phyloP scores from a whole-genome alignment of 805 yeast genomes.

The Tetrapisispora namnaoensis region DNA sequence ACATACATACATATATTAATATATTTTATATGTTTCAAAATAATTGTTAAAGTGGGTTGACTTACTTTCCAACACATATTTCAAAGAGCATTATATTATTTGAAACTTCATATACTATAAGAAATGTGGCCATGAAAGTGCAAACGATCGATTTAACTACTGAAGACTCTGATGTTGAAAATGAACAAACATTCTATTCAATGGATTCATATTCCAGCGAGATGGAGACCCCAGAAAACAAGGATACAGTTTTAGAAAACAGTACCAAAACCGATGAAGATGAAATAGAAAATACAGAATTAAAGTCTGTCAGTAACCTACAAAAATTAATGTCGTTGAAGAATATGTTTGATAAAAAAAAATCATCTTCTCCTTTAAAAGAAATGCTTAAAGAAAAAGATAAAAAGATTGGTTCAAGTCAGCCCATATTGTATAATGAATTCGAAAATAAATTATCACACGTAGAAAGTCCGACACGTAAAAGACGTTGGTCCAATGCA shows the following conservation, averaged over 20 bases:
- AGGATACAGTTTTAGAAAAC: no score
- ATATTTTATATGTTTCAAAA: no score
- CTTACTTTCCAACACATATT: no score
- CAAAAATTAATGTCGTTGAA: background rate
- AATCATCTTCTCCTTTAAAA: slow-evolving; percentile 1
- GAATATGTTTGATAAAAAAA: background rate
- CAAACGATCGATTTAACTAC: slow-evolving; percentile 1
- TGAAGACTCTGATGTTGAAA: slow-evolving; percentile 1
- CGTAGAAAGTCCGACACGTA: background rate
- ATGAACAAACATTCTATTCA: background rate
- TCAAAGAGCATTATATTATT: no score
- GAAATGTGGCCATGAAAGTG: background rate
- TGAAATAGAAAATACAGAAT: background rate
- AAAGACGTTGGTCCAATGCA: background rate
- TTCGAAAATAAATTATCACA: background rate
- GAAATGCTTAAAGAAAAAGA: background rate
- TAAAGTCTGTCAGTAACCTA: background rate
- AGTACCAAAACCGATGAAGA: background rate
- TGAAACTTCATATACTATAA: background rate
- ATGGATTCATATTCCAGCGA: slow-evolving; percentile 1
- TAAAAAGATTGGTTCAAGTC: background rate
- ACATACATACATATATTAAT: no score
- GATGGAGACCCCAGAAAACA: background rate
- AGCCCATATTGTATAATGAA: background rate
- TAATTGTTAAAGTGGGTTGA: no score